A percentile compares a stretch with the other conserved stretches of the same genome.
Conservation (phyloP, 108 stramenopile species). For the Cylindrotheca fusiformis region DNA sequence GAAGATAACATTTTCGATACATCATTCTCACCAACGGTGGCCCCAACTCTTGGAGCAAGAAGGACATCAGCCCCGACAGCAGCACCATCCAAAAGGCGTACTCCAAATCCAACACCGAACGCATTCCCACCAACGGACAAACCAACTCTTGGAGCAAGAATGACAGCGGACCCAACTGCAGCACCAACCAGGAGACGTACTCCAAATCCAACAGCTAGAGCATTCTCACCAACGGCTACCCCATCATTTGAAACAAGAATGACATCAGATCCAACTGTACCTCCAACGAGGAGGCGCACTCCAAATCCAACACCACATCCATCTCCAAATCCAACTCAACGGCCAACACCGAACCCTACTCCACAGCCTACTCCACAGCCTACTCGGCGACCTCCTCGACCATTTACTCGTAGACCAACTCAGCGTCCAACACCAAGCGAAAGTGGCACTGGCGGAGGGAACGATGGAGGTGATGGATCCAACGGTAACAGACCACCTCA, state of each 20-base stretch:
- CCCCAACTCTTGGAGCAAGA: background rate
- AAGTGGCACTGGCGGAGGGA: too few relatives aligned
- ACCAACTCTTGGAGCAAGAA: background rate
- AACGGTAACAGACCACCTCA: too few relatives aligned
- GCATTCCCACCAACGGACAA: background rate
- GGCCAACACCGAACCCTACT: background rate
- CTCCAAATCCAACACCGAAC: too few relatives aligned
- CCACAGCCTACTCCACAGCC: background rate
- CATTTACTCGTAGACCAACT: too few relatives aligned
- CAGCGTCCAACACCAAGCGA: too few relatives aligned
- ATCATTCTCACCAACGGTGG: background rate
- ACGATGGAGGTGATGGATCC: too few relatives aligned
- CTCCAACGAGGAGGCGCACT: background rate
- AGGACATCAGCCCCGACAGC: background rate
- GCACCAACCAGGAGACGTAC: background rate
- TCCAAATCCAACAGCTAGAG: background rate
- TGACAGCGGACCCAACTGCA: background rate
- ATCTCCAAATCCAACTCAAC: background rate
- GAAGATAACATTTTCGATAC: background rate
- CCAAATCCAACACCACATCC: background rate
- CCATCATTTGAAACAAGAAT: background rate
- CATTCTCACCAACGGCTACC: background rate
- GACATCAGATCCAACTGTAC: background rate
- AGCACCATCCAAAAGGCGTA: background rate
- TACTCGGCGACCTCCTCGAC: too few relatives aligned